Percentiles rank a stretch among this genome's conserved stretches.
Conservation (phyloP, 345 rosid genomes). For the Populus alba region DNA sequence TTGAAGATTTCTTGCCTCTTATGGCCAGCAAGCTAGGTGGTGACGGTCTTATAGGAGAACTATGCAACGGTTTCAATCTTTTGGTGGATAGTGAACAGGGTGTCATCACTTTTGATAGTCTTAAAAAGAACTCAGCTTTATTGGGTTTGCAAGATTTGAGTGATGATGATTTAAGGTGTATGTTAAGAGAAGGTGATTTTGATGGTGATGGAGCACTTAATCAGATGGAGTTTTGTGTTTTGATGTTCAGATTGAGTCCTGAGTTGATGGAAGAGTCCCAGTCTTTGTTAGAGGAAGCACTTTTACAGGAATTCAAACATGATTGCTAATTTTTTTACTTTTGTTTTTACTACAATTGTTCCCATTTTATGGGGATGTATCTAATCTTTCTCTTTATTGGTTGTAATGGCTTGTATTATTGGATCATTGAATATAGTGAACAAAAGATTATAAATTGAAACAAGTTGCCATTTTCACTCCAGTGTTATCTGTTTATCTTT, state of each 20-base stretch:
- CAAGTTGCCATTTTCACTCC: background rate
- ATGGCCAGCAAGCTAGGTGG: slow-evolving; percentile 84
- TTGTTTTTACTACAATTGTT: background rate
- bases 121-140: slow-evolving; percentile 52
- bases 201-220: slow-evolving; percentile 73
- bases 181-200: slow-evolving; percentile 74
- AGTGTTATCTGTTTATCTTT: background rate
- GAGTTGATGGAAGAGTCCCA: slow-evolving; percentile 77
- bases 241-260: slow-evolving; percentile 85
- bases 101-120: slow-evolving; percentile 71
- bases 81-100: slow-evolving; percentile 63
- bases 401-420: background rate
- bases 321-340: background rate
- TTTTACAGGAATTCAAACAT: slow-evolving; percentile 42
- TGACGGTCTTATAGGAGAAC: slow-evolving; percentile 68
- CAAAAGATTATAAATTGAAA: background rate
- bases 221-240: slow-evolving; percentile 94
- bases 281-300: slow-evolving; percentile 58
- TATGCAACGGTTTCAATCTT: slow-evolving; percentile 76
- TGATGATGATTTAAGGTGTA: slow-evolving; percentile 61
- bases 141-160: slow-evolving; percentile 69
- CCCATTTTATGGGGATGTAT: background rate
- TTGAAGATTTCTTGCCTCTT: slow-evolving; percentile 67
- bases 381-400: background rate
- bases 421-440: background rate